Base-by-base conservation (phyloP, 2,329 filamentous ascomycete species). In the Monilinia laxa region DNA sequence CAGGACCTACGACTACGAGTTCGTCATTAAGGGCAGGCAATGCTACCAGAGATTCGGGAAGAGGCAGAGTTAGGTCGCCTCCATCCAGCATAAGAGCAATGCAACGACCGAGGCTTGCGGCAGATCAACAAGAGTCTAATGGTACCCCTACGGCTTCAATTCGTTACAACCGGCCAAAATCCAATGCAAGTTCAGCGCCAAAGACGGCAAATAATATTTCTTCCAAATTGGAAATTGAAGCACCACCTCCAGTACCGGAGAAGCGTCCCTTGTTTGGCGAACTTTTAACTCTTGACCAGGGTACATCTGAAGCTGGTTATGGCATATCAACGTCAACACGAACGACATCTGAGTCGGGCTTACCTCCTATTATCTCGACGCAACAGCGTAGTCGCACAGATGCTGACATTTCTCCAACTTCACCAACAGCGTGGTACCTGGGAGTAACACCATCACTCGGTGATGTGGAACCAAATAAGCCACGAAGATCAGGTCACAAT, bases 191-290 rank as follows among this genome's bases (percentile, higher is more conserved):
- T 11, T 76, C 78, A 68, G 73, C 78, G 6, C 81, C 81, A 31
- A 82, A 80, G 69, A 81, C 82, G 23, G 78, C 79, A 75, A 79
- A 76, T 54, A 80, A 79, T 68, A 77, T 81, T 42, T 77, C 79
- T 38, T 78, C 78, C 35, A 70, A 71, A 14, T 69, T 71, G 14
- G 71, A 72, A 40, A 70, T 72, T 35, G 78, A 58, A 72, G 74
- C 35, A 69, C 68, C 68, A 68, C 54, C 69, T 35, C 65, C 69
- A 60, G 35, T 67, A 38, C 69, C 70, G 52, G 71, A 80, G 58
- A 81, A 82, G 64, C 83, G 83, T 69, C 84, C 91, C 47, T 79
- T 93, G 25, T 94, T 94, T 79, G 91, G 91, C 49, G 91, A 93
- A 77, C 84, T 93, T 71, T 79, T 87, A 38, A 83, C 86, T n/a